Evolutionary conservation across 2,329 filamentous ascomycete genomes (phyloP).

Genomic region (Aspergillus niger): DNA sequence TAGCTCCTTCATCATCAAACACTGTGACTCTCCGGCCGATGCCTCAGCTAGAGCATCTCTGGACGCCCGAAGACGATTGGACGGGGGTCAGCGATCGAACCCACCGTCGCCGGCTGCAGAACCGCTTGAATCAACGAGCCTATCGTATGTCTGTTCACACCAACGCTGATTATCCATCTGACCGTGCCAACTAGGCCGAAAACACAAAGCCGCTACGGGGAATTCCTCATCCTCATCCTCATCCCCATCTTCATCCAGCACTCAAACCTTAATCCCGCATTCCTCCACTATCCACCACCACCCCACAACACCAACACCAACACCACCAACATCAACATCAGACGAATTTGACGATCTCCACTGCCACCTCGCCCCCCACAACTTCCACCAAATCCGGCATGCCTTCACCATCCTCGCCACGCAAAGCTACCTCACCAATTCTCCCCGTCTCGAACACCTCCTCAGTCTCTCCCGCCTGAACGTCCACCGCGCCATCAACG

Average conservation of each 20-base stretch:
- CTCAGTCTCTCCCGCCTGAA: conserved; percentile 38
- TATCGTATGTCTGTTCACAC: conserved; percentile 18
- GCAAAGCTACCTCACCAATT: neutral
- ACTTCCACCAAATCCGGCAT: conserved; percentile 10
- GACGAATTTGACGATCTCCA: neutral
- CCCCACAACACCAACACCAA: too few species aligned
- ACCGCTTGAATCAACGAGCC: conserved; percentile 30
- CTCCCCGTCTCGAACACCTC: conserved; percentile 22
- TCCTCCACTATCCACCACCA: too few species aligned
- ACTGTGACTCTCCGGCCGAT: conserved; percentile 11
- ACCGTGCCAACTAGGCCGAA: neutral
- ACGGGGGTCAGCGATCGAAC: conserved; percentile 27
- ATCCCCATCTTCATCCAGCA: too few species aligned
- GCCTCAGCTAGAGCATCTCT: conserved; percentile 19
- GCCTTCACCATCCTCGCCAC: conserved; percentile 8
- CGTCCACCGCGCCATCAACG: conserved; percentile 36
- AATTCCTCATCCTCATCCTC: too few species aligned
- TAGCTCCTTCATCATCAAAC: neutral
- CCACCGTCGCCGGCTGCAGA: conserved; percentile 29
- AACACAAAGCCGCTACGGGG: neutral
- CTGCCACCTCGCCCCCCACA: conserved; percentile 9
- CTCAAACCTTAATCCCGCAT: too few species aligned
- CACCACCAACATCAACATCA: too few species aligned
- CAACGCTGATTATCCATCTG: too few species aligned
- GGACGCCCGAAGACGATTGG: conserved; percentile 26